Percentiles rank a stretch among this genome's conserved stretches.
Evolutionary conservation across 768 basidiomycete species (phyloP).

Genomic region (Mycena latifolia): DNA sequence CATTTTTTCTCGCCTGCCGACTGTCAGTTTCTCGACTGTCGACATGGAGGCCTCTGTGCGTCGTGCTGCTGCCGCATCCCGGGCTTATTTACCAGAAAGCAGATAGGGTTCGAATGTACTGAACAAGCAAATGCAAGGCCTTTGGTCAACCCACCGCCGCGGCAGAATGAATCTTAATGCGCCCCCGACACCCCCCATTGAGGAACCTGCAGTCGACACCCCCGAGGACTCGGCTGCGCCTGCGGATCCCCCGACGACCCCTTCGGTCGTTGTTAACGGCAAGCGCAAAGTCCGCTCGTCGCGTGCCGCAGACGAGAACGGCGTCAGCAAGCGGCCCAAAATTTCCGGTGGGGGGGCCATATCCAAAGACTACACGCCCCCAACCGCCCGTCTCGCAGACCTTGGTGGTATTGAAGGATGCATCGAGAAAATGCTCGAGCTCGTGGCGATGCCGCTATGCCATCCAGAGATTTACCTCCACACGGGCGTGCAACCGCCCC

Average conservation of each 20-base stretch:
- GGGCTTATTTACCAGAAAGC: slow-evolving; percentile 50
- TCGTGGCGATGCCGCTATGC: slow-evolving; percentile 95
- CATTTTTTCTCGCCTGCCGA: not conserved
- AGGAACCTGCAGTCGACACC: slow-evolving; percentile 40
- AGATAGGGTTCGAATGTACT: slow-evolving; percentile 82
- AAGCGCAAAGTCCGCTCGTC: slow-evolving; percentile 77
- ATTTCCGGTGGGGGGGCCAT: slow-evolving; percentile 52
- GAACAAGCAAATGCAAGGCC: slow-evolving; percentile 83
- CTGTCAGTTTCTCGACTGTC: not conserved
- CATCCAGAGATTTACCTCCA: slow-evolving; percentile 97
- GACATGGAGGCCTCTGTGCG: slow-evolving; percentile 39
- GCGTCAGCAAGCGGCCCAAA: slow-evolving; percentile 66
- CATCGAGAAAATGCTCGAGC: slow-evolving; percentile 93
- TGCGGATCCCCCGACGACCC: slow-evolving; percentile 26
- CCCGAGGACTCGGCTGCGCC: slow-evolving; percentile 25
- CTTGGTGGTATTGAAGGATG: slow-evolving; percentile 90
- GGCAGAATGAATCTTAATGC: slow-evolving; percentile 79
- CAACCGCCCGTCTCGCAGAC: slow-evolving; percentile 81
- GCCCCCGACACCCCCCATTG: slow-evolving; percentile 39
- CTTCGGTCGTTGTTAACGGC: slow-evolving; percentile 43
- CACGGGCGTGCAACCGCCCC: slow-evolving; percentile 91
- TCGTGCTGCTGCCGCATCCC: not conserved
- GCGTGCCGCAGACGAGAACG: slow-evolving; percentile 61
- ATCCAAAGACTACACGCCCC: slow-evolving; percentile 78
- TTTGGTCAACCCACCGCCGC: slow-evolving; percentile 79